These are phyloP conservation scores for Cyclocybe cylindracea DNA, from an alignment of 768 basidiomycete genomes.

Conservation along the genomic window DNA sequence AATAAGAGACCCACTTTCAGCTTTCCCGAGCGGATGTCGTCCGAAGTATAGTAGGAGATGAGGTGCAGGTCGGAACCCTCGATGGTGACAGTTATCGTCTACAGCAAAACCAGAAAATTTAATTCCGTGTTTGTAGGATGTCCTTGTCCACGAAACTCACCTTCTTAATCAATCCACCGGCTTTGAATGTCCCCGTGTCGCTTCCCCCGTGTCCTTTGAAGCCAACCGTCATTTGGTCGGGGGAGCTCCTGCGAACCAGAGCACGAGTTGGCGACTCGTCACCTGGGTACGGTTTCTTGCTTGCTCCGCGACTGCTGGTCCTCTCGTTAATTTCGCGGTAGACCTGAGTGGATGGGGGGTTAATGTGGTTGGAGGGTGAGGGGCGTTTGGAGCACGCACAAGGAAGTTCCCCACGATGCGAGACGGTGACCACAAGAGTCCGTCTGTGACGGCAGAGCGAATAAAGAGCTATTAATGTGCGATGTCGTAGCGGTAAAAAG, in stretches of 20 bases:
- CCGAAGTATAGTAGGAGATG: slow-evolving; percentile 81
- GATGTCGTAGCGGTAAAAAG: slow-evolving; percentile 5
- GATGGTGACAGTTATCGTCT: slow-evolving; percentile 87
- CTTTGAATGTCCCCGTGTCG: slow-evolving; percentile 65
- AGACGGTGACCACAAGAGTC: slow-evolving; percentile 80
- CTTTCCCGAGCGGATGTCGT: slow-evolving; percentile 71
- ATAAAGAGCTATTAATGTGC: slow-evolving; percentile 14
- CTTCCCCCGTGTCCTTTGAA: slow-evolving; percentile 30
- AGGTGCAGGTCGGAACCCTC: slow-evolving; percentile 81
- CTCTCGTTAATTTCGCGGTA: slow-evolving; percentile 82
- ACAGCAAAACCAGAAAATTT: not conserved
- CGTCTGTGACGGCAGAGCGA: slow-evolving; percentile 35
- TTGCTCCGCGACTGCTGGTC: slow-evolving; percentile 53
- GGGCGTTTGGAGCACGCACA: slow-evolving; percentile 38
- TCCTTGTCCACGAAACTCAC: slow-evolving; percentile 28
- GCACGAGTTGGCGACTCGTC: slow-evolving; percentile 45
- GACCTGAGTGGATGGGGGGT: slow-evolving; percentile 45
- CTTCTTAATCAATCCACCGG: slow-evolving; percentile 82
- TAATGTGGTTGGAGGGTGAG: not conserved
- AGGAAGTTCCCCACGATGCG: slow-evolving; percentile 85
- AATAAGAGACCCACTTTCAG: slow-evolving; percentile 45
- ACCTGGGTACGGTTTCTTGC: slow-evolving; percentile 51
- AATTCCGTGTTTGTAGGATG: not conserved
- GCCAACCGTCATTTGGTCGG: slow-evolving; percentile 37
- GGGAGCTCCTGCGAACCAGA: slow-evolving; percentile 39